Evolutionary conservation across 1,284 basidiomycete genomes (phyloP), one percentile per base, ranked within the genome.

Genomic region (Trichosporon sp.): DNA sequence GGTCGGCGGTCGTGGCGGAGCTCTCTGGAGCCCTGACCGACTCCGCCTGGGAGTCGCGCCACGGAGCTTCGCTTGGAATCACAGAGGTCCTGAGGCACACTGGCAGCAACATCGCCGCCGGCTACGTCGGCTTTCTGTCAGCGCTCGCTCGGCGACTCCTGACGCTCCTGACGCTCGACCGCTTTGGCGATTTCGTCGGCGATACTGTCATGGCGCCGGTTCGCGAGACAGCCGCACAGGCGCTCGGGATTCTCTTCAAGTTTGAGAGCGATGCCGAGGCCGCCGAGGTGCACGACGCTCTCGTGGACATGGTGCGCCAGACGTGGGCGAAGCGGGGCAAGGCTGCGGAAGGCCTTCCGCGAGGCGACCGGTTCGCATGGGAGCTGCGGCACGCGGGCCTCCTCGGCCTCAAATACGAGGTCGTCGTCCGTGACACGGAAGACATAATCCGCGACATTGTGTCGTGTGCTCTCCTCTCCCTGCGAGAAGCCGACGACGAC

Each of bases 181-280:
- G 97, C 15, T 98, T 99, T 75, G 95, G 95, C 8, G 97, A 99
- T 84, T 99, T 97, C 79, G 90, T 98, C 53, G 93, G 95, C 7
- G 97, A 99, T 79, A 95, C 93, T 81, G 91, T 98, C 62, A 89
- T 99, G 21, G 96, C 96, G 5, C 97, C 97, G 29, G 96, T 99
- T 1, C 89, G 97, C 62, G 97, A 99, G 82, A 97, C 93, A 0
- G 94, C 94, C 1, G 93, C 93, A 21, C 97, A 99, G 81, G 95
- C 95, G 0, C 86, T 99, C 1, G 96, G 95, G 4, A 90, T 94
- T 11, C 86, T 98, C 13, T 87, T 98, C 38, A 86, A 94, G 38
- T 90, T 92, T 82, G 93, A 98, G 89, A 90, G 91, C 25, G 85
- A 87, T 8, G 86, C 87, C 44, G 92, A 91, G 6, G 88, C 95